These are phyloP conservation scores for Heliocybe sulcata DNA, from an alignment of 1,284 basidiomycete species.

Conservation along the genomic window DNA sequence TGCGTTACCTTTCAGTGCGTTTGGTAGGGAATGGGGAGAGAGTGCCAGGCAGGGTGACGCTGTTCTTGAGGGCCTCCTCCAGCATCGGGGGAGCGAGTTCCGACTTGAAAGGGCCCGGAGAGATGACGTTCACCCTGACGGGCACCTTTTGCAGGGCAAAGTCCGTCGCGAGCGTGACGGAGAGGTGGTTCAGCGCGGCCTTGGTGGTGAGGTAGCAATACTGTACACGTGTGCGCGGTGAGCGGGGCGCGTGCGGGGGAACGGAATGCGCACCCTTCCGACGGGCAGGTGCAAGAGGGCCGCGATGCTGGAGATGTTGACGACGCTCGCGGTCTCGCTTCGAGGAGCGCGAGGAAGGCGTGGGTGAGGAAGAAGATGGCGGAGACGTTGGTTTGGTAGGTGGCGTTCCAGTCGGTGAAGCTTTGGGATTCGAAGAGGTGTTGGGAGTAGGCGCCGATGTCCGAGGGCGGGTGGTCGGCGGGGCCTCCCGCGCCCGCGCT, in stretches of 20 bases:
- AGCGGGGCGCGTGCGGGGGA: no score
- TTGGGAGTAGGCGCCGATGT: conserved; percentile 53
- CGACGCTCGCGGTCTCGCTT: conserved; percentile 63
- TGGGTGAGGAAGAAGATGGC: conserved; percentile 69
- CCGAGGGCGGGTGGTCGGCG: conserved; percentile 42
- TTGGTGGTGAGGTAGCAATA: conserved; percentile 78
- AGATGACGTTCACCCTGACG: conserved; percentile 65
- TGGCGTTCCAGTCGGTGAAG: conserved; percentile 50
- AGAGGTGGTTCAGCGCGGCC: conserved; percentile 67
- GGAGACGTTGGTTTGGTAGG: conserved; percentile 62
- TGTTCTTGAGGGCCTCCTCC: conserved; percentile 40
- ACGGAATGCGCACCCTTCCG: conserved; percentile 51
- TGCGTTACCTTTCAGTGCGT: conserved; percentile 60
- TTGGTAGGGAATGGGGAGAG: conserved; percentile 20
- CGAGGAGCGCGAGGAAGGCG: conserved; percentile 69
- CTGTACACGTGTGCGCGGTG: conserved; percentile 72
- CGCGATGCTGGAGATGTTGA: conserved; percentile 75
- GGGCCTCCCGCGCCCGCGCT: conserved; percentile 74
- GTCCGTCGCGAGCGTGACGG: conserved; percentile 69
- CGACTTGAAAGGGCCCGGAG: conserved; percentile 68
- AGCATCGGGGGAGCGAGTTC: conserved; percentile 65
- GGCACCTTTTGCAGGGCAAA: conserved; percentile 59
- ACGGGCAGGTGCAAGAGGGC: conserved; percentile 64
- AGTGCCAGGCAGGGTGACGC: conserved; percentile 45
- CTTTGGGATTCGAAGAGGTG: conserved; percentile 63